Percentiles rank a stretch among this genome's conserved stretches.
Conservation (phyloP, 345 rosid species). For the Nephelium lappaceum region DNA sequence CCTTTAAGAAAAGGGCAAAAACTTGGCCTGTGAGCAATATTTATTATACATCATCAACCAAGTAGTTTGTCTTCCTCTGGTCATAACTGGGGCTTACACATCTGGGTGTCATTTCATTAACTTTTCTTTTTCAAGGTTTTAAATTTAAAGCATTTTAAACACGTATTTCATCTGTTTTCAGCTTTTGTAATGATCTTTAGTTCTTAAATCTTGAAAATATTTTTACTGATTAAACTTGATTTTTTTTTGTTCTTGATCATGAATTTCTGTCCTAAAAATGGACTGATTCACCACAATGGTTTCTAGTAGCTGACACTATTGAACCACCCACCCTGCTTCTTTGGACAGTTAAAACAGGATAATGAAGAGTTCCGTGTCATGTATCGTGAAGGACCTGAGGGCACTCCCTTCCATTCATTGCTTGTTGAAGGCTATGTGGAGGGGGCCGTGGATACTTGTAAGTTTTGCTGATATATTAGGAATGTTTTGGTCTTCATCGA, state of each 20-base stretch:
- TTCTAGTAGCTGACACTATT: constrained; percentile 2
- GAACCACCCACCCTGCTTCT: constrained; percentile 11
- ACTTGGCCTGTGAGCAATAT: neutral
- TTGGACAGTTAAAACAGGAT: constrained; percentile 71
- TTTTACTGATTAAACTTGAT: neutral
- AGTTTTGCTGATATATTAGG: constrained; percentile 32
- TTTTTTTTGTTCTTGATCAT: neutral
- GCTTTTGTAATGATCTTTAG: neutral
- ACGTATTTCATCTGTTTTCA: constrained; percentile 1
- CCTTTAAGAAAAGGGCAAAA: neutral
- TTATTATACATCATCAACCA: neutral
- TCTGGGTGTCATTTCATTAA: neutral
- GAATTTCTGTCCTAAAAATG: neutral
- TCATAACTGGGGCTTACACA: neutral
- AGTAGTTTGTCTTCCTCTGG: neutral
- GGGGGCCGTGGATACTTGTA: constrained; percentile 84
- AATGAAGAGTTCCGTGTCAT: constrained; percentile 83
- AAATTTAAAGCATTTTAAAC: neutral
- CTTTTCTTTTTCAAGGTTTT: neutral
- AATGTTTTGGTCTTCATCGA: constrained; percentile 17
- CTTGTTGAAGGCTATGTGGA: constrained; percentile 96
- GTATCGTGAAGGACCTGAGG: constrained; percentile 91
- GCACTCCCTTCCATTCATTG: constrained; percentile 76
- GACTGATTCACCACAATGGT: neutral
- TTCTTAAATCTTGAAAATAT: neutral